A percentile compares a stretch with the other conserved stretches of the same genome.
phyloP scores from a whole-genome alignment of 2,329 filamentous ascomycete genomes.

The Coniella vitis region DNA sequence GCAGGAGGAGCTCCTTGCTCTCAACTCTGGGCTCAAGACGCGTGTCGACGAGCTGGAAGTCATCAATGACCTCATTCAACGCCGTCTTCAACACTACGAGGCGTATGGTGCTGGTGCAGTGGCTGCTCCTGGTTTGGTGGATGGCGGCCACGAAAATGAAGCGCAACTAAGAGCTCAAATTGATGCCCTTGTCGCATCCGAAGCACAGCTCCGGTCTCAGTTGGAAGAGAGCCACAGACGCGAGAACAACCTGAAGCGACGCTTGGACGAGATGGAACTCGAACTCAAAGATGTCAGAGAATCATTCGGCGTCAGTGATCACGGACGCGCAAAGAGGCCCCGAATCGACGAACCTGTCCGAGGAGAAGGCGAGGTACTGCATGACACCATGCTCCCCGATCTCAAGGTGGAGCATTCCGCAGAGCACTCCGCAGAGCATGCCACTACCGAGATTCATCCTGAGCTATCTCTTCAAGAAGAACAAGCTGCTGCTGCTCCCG shows the following conservation, averaged over 20 bases:
- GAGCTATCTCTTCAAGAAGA: background rate
- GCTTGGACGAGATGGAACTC: slow-evolving; percentile 71
- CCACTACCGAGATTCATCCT: background rate
- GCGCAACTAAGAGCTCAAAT: slow-evolving; percentile 51
- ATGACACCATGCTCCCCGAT: background rate
- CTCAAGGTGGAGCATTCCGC: background rate
- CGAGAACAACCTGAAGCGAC: slow-evolving; percentile 75
- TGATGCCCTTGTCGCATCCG: slow-evolving; percentile 34
- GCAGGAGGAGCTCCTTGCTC: slow-evolving; percentile 71
- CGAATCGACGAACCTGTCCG: slow-evolving; percentile 22
- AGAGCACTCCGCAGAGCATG: slow-evolving; percentile 3
- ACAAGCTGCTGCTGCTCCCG: too few relatives aligned
- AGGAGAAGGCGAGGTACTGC: slow-evolving; percentile 1
- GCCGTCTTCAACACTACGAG: slow-evolving; percentile 65
- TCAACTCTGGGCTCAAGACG: slow-evolving; percentile 86
- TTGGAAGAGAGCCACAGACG: slow-evolving; percentile 71
- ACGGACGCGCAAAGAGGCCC: slow-evolving; percentile 24
- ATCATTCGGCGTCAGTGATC: slow-evolving; percentile 22
- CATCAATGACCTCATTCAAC: slow-evolving; percentile 79
- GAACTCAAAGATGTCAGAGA: slow-evolving; percentile 37
- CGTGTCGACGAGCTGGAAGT: slow-evolving; percentile 92
- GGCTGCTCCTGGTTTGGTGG: slow-evolving; percentile 16
- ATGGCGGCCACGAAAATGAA: slow-evolving; percentile 51
- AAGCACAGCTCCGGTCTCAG: slow-evolving; percentile 48
- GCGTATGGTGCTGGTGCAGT: slow-evolving; percentile 53